Conservation (phyloP, 2,329 filamentous ascomycete genomes). For the Aspergillus sergii region DNA sequence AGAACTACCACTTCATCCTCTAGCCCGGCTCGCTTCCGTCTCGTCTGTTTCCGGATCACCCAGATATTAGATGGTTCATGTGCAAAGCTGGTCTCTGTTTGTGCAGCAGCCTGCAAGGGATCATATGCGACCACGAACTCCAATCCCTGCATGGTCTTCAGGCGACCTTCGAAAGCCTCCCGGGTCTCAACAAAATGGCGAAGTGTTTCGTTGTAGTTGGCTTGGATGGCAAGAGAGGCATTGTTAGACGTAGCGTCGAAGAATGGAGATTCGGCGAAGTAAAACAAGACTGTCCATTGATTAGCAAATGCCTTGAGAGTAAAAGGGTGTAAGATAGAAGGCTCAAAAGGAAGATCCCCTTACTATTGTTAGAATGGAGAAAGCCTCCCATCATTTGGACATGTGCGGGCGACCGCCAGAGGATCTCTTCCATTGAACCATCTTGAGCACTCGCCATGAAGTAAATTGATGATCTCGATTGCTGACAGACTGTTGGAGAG, state of each 20-base stretch:
- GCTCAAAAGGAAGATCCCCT: conserved; percentile 8
- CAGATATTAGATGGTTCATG: conserved; percentile 57
- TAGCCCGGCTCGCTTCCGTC: conserved; percentile 46
- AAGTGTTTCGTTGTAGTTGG: conserved; percentile 51
- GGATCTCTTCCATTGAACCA: conserved; percentile 46
- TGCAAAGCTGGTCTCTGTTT: conserved; percentile 42
- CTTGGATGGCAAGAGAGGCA: conserved; percentile 57
- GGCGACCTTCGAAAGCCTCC: conserved; percentile 56
- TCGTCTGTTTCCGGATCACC: conserved; percentile 62
- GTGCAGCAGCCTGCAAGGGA: conserved; percentile 52
- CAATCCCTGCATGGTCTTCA: conserved; percentile 58
- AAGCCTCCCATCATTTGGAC: conserved; percentile 50
- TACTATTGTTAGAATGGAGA: conserved; percentile 50
- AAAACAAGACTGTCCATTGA: conserved; percentile 55
- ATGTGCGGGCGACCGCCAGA: conserved; percentile 49
- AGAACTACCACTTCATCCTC: conserved; percentile 57
- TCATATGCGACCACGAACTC: conserved; percentile 64
- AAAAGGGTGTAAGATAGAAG: background rate
- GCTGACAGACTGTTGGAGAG: background rate
- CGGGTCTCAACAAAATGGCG: conserved; percentile 57
- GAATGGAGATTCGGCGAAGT: conserved; percentile 65
- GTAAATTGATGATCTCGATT: background rate
- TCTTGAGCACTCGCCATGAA: conserved; percentile 39
- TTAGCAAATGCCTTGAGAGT: background rate
- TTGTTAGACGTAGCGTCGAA: conserved; percentile 65